Evolutionary conservation across 2,329 filamentous ascomycete genomes (phyloP), one percentile per base, ranked within the genome.

Genomic region (Epicoccum nigrum): DNA sequence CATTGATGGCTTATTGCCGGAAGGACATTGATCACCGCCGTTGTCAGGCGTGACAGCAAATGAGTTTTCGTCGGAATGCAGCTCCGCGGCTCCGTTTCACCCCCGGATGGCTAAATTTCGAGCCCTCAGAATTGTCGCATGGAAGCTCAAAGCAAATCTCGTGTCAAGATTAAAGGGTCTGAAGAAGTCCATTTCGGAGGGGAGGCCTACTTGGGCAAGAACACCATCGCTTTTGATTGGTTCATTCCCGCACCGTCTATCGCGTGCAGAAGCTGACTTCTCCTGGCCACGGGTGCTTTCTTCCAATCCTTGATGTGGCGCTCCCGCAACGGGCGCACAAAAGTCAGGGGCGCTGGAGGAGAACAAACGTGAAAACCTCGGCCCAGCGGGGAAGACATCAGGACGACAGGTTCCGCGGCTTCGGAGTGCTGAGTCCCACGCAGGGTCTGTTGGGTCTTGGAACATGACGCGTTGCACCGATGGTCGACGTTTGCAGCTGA

Each of bases 161-260:
- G 27, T 28, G n/a, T 42, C 42, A 32, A 51, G 15, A 41, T 46
- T 25, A 37, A 42, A 42, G 31, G 49, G 38, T 39, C 43, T 52
- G 38, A 32, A 46, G 35, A 51, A 19, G 16, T 33, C 35, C 25
- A 34, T 43, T 20, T 34, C 43, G 49, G 49, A 37, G 17, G 35
- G 27, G 8, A 20, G 7, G 19, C 25, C 49, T 30, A 38, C 43
- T 32, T 47, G 11, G 43, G 43, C 16, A 46, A 30, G 38, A 4
- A 12, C 7, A 16, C 32, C 32, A 46, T 40, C 13, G 15, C 2
- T 17, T 11, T 19, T 27, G 4, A 42, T 34, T 52, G 38, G 38
- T 7, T 42, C 54, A 45, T 42, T 42, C 45, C 50, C 28, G 28
- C 21, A 20, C 25, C 37, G 30, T 42, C 28, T 19, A 44, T 50